Percentiles rank a stretch among this genome's conserved stretches.
Evolutionary conservation across 2,329 filamentous ascomycete species (phyloP).

Genomic region (Didymella pinodella): DNA sequence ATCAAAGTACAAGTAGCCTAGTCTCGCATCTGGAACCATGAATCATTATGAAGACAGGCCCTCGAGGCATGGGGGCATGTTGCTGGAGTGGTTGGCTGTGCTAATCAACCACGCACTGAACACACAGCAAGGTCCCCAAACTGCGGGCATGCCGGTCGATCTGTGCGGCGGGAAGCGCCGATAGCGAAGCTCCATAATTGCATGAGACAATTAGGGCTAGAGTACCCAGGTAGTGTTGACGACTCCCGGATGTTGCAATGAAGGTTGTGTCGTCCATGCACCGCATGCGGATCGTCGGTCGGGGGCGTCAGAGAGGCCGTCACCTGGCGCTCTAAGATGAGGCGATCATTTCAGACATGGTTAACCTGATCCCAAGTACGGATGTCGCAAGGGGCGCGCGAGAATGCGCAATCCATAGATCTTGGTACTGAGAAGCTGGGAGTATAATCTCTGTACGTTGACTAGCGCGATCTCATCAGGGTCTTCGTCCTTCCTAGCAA

Average conservation of each 20-base stretch:
- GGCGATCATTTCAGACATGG: background rate
- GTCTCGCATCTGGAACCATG: background rate
- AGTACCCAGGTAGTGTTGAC: background rate
- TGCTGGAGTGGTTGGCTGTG: background rate
- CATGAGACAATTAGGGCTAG: background rate
- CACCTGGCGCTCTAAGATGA: conserved; percentile 6
- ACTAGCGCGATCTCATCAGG: background rate
- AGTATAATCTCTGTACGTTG: background rate
- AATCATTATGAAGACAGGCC: background rate
- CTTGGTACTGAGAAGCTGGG: background rate
- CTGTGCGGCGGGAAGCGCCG: conserved; percentile 12
- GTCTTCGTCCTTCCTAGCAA: background rate
- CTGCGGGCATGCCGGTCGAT: conserved; percentile 10
- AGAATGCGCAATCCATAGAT: conserved; percentile 19
- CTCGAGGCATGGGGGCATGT: background rate
- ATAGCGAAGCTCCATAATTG: conserved; percentile 4
- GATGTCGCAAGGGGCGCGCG: conserved; percentile 19
- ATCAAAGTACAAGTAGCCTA: background rate
- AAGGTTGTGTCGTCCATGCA: background rate
- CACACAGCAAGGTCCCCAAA: background rate
- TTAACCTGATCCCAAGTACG: background rate
- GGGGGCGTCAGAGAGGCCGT: background rate
- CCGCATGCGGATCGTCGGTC: conserved; percentile 3
- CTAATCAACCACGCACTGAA: background rate
- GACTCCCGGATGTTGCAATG: background rate